phyloP scores from a whole-genome alignment of 2,329 filamentous ascomycete species.

The Sarocladium oryzae region DNA sequence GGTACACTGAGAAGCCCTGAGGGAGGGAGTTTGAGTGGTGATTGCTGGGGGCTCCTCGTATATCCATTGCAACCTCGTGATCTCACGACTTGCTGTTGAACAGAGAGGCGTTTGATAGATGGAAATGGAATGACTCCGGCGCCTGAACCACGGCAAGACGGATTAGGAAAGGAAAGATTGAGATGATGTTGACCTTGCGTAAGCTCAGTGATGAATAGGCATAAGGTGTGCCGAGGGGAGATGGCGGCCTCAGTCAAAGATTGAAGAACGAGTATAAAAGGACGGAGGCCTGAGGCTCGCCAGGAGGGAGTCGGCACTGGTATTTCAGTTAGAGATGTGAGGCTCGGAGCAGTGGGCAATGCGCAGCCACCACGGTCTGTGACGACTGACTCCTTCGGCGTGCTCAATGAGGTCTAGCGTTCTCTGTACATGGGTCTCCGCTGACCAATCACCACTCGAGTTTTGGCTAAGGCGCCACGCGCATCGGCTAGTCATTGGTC shows the following conservation, averaged over 20 bases:
- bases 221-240: constrained; percentile 10
- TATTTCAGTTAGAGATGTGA: constrained; percentile 28
- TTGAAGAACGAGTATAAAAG: constrained; percentile 13
- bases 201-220: background rate
- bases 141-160: background rate
- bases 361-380: constrained; percentile 20
- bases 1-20: constrained; percentile 53
- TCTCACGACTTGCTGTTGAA: background rate
- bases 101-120: background rate
- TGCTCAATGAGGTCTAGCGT: constrained; percentile 33
- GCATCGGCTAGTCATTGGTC: background rate
- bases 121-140: background rate
- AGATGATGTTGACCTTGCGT: background rate
- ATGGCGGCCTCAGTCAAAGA: constrained; percentile 11
- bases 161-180: background rate
- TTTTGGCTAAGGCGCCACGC: background rate
- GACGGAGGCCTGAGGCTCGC: constrained; percentile 25
- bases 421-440: constrained; percentile 11
- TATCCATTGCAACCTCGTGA: background rate
- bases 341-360: constrained; percentile 14
- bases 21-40: constrained; percentile 16
- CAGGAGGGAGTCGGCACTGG: constrained; percentile 25
- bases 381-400: constrained; percentile 35
- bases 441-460: constrained; percentile 21
- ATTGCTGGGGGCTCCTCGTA: background rate